A percentile compares a stretch with the other conserved stretches of the same genome.
Evolutionary conservation across 2,329 filamentous ascomycete species (phyloP).

Genomic region (Arthrobotrys sphaeroides): DNA sequence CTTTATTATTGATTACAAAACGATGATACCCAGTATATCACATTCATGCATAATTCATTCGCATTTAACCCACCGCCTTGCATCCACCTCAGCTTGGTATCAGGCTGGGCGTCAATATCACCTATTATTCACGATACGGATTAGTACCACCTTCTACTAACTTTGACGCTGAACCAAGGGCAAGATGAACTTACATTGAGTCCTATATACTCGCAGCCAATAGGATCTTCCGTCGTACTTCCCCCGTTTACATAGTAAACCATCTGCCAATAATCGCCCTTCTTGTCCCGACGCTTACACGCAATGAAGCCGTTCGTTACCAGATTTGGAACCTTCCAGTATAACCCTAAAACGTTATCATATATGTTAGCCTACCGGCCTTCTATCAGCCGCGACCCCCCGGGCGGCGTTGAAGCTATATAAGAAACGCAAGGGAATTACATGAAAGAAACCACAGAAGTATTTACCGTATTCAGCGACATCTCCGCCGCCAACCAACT

Average conservation of each 20-base stretch:
- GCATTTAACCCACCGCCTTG: too few relatives aligned
- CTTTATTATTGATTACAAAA: too few relatives aligned
- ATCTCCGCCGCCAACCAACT: constrained; percentile 43
- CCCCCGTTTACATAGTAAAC: constrained; percentile 41
- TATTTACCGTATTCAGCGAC: constrained; percentile 32
- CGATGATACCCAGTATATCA: too few relatives aligned
- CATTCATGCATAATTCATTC: too few relatives aligned
- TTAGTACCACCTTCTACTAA: too few relatives aligned
- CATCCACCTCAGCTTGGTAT: neutral
- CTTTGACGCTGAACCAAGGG: too few relatives aligned
- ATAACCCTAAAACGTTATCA: constrained; percentile 29
- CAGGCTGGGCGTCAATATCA: constrained; percentile 5
- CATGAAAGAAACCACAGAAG: too few relatives aligned
- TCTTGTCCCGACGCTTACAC: constrained; percentile 24
- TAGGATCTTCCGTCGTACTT: constrained; percentile 12
- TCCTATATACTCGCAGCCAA: constrained; percentile 41
- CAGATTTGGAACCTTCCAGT: constrained; percentile 24
- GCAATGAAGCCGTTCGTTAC: constrained; percentile 43
- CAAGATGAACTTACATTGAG: constrained; percentile 47
- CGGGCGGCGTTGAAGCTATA: too few relatives aligned
- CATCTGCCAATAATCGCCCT: constrained; percentile 43
- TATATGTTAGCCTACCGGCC: neutral
- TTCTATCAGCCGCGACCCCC: too few relatives aligned
- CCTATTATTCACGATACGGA: neutral
- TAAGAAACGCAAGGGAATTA: too few relatives aligned